phyloP scores from a whole-genome alignment of 2,329 filamentous ascomycete genomes.

The Exophiala lecanii-corni region DNA sequence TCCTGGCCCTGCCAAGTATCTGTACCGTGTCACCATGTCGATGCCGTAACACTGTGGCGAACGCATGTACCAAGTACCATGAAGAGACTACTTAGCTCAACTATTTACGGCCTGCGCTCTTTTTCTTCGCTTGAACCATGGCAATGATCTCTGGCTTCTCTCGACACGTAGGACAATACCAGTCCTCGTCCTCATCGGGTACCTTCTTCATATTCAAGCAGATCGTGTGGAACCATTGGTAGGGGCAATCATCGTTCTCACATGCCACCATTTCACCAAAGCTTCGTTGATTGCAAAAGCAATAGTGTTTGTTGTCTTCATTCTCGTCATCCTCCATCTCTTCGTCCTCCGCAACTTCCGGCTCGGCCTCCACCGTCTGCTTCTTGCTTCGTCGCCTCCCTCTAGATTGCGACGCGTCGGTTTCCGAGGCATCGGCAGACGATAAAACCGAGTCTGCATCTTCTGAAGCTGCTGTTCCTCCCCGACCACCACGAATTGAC shows the following conservation, averaged over 20 bases:
- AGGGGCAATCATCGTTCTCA: conserved; percentile 60
- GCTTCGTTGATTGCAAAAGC: conserved; percentile 60
- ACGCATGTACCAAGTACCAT: too few relatives aligned
- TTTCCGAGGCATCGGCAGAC: conserved; percentile 45
- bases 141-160: conserved; percentile 31
- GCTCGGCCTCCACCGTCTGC: conserved; percentile 30
- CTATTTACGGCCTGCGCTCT: conserved; percentile 17
- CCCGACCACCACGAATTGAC: conserved; percentile 36
- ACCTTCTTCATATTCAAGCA: conserved; percentile 59
- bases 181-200: conserved; percentile 53
- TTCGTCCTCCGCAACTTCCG: conserved; percentile 41
- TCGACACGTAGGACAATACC: conserved; percentile 53
- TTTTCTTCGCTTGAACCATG: conserved; percentile 31
- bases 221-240: conserved; percentile 64
- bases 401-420: conserved; percentile 32
- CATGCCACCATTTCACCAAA: conserved; percentile 66
- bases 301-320: conserved; percentile 60
- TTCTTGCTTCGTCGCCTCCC: conserved; percentile 22
- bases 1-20: too few relatives aligned
- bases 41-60: too few relatives aligned
- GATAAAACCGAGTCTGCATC: conserved; percentile 54
- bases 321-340: conserved; percentile 48
- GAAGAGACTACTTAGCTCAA: too few relatives aligned
- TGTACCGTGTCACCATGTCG: too few relatives aligned
- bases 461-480: conserved; percentile 29